Percentiles rank a stretch among this genome's conserved stretches.
These are phyloP conservation scores for Sphaerulina vaccinii DNA, from an alignment of 2,329 filamentous ascomycete species.

Conservation along the genomic window DNA sequence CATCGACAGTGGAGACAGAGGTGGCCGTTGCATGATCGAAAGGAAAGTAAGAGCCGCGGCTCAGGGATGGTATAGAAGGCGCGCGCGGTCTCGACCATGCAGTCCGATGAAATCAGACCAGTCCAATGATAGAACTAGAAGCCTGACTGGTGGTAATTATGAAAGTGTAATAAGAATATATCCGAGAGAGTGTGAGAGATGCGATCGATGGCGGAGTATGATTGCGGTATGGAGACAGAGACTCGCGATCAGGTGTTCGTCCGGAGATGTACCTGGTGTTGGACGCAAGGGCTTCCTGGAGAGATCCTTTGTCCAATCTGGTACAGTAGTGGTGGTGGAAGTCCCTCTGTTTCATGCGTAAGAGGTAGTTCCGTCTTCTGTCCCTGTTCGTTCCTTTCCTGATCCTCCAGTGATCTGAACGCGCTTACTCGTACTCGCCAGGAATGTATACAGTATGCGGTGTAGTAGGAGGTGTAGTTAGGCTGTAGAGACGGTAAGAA, in stretches of 20 bases:
- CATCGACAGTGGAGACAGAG: constrained; percentile 74
- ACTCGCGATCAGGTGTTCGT: constrained; percentile 14
- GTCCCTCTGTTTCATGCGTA: constrained; percentile 11
- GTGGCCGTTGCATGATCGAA: constrained; percentile 13
- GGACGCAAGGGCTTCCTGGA: constrained; percentile 12
- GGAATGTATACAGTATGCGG: neutral
- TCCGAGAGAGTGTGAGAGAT: neutral
- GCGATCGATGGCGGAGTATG: too few relatives aligned
- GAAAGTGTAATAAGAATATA: neutral
- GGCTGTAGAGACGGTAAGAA: neutral
- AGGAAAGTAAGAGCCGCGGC: constrained; percentile 5
- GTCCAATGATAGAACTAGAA: neutral
- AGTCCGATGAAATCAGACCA: too few relatives aligned
- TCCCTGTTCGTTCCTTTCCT: neutral
- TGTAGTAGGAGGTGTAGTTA: neutral
- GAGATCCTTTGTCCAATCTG: constrained; percentile 13
- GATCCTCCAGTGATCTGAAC: neutral
- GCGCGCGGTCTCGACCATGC: constrained; percentile 3
- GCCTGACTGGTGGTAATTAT: neutral
- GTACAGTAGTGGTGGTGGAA: neutral
- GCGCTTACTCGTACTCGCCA: neutral
- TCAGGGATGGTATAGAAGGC: constrained; percentile 3
- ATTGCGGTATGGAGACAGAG: constrained; percentile 2
- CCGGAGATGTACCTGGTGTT: constrained; percentile 18
- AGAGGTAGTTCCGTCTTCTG: neutral